Conservation (phyloP, 148 eudicot genomes). For the Vaccinium darrowii region DNA sequence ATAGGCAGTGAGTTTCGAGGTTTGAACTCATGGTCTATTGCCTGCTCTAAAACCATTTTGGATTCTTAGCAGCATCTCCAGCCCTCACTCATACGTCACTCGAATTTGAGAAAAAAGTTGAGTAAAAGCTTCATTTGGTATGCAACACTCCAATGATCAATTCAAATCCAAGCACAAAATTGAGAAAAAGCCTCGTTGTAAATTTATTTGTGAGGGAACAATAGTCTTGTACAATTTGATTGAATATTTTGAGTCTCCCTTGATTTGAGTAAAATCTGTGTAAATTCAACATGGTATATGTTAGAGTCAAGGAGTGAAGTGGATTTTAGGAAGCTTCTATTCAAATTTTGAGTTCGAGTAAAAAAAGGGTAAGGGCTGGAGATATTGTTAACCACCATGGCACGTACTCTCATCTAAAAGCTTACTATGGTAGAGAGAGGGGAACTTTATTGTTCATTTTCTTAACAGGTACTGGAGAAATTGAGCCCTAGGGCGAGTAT, state of each 20-base stretch:
- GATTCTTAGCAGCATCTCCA: background rate
- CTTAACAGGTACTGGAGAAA: constrained; percentile 50
- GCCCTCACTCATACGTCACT: background rate
- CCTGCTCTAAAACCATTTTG: too few species aligned
- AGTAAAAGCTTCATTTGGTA: background rate
- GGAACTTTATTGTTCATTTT: background rate
- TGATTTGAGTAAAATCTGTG: background rate
- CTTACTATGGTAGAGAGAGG: background rate
- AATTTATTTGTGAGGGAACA: too few species aligned
- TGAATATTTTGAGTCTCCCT: background rate
- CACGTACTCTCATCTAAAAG: background rate
- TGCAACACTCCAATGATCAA: background rate
- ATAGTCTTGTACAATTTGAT: background rate
- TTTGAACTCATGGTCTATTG: too few species aligned
- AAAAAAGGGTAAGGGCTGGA: background rate
- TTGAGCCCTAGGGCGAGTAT: constrained; percentile 61
- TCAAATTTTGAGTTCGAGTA: background rate
- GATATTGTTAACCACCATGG: background rate
- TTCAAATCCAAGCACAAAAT: background rate
- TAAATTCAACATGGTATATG: background rate
- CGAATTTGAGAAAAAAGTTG: background rate
- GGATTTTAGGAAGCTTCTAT: background rate
- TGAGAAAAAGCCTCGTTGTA: too few species aligned
- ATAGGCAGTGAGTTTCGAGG: too few species aligned
- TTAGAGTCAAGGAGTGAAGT: background rate